phyloP scores from a whole-genome alignment of 352 stramenopile species.

The Blastocystis sp. region DNA sequence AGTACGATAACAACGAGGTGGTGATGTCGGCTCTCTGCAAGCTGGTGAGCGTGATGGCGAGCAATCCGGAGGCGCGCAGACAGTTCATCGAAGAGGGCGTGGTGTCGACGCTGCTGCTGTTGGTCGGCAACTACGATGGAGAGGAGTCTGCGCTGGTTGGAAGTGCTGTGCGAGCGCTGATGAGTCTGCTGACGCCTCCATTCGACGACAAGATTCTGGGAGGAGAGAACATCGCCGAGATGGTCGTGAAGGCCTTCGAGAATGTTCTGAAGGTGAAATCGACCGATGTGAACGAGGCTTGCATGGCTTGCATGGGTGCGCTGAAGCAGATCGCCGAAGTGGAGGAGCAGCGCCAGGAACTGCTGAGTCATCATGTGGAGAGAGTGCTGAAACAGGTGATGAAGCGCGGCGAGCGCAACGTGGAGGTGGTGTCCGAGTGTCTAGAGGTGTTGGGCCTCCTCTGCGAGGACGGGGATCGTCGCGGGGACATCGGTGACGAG shows the following conservation, averaged over 20 bases:
- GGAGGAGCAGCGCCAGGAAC: not conserved
- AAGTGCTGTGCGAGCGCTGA: not conserved
- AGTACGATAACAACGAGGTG: not conserved
- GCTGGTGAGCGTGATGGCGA: slow-evolving; percentile 18
- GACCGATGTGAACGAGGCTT: slow-evolving; percentile 20
- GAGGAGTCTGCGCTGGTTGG: slow-evolving; percentile 14
- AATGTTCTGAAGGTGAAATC: not conserved
- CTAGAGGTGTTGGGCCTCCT: not conserved
- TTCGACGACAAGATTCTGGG: not conserved
- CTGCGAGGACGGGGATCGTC: not conserved
- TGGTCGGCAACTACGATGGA: not conserved
- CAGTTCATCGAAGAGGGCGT: not conserved
- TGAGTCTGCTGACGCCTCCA: slow-evolving; percentile 11
- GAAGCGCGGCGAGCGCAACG: not conserved
- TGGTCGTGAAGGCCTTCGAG: slow-evolving; percentile 17
- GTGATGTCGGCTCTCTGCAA: slow-evolving; percentile 31
- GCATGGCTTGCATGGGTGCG: not conserved
- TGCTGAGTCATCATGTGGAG: not conserved
- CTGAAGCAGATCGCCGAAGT: not conserved
- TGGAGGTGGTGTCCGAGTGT: not conserved
- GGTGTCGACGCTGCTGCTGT: not conserved
- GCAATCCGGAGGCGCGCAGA: not conserved
- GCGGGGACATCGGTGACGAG: not conserved
- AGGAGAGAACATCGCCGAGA: not conserved
- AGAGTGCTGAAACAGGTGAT: slow-evolving; percentile 33